Evolutionary conservation across 2,329 filamentous ascomycete genomes (phyloP), one percentile per base, ranked within the genome.

Genomic region (Epichloe scottii): DNA sequence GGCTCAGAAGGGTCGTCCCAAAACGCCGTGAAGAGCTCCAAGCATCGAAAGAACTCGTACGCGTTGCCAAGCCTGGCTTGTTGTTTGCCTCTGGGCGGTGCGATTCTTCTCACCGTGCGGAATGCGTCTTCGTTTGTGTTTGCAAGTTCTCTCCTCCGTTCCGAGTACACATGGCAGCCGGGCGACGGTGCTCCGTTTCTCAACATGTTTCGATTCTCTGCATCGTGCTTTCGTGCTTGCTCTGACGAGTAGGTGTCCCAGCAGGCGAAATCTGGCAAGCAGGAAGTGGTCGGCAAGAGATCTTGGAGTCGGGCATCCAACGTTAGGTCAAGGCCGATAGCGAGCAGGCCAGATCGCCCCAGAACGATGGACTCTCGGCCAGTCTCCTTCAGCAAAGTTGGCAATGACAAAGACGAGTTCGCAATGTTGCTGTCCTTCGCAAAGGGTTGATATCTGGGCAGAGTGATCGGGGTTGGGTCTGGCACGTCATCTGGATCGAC

Each of bases 21-120:
- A 58, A 73, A 84, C 0, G 69, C 60, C 2, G 78, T 76, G 59
- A 82, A 73, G 26, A 72, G 62, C 58, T 84, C 81, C 19, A 84
- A 68, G 57, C 79, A 77, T 49, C 78, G 77, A 65, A 77, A 84
- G 63, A 84, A 84, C 63, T 84, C 81, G 57, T 82, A 84, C 5
- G 77, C 74, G 56, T 82, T 82, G 14, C 81, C 81, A 7, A 84
- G 65, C 6, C 79, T 75, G 33, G 74, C 71, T 37, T 75, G 69
- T 44, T 71, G 66, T 58, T 75, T 73, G 40, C 79, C 81, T 40
- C 72, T 72, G 35, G 72, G 71, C 1, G 76, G 67, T 5, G 73
- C 71, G n/a, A 82, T 68, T 43, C 81, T 74, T 23, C 79, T 75
- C 50, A 84, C 74, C 1, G 78, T 78, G 26, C 79, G 75, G 60